phyloP scores from a whole-genome alignment of 106 monocot genomes.

The Hemerocallis citrina region DNA sequence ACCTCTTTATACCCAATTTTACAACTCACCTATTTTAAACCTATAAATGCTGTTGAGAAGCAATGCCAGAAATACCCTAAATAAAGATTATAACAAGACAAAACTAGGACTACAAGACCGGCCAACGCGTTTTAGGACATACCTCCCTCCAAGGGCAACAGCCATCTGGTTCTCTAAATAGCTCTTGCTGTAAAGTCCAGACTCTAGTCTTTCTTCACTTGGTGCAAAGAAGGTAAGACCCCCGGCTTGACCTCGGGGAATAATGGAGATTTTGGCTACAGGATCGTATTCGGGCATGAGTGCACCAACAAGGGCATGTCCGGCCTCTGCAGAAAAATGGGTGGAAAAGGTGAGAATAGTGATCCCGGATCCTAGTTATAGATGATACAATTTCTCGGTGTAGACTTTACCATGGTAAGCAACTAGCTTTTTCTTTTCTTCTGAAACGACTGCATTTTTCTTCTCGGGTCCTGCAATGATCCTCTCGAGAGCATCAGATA shows the following conservation, averaged over 20 bases:
- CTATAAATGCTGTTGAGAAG: too few relatives aligned
- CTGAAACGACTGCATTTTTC: constrained; percentile 98
- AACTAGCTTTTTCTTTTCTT: constrained; percentile 90
- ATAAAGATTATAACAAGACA: too few relatives aligned
- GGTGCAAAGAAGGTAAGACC: constrained; percentile 98
- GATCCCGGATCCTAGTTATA: too few relatives aligned
- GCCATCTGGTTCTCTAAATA: constrained; percentile 99
- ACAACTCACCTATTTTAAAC: too few relatives aligned
- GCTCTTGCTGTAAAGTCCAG: constrained; percentile 92
- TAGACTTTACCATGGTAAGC: constrained; percentile 72
- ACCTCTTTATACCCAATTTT: too few relatives aligned
- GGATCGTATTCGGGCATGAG: constrained; percentile 99
- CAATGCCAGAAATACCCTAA: too few relatives aligned
- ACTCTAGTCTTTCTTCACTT: constrained; percentile 96
- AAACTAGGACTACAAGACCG: too few relatives aligned
- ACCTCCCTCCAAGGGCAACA: constrained; percentile 99
- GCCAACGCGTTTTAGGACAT: constrained; percentile 1
- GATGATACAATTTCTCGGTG: neutral
- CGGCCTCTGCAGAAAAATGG: constrained; percentile 72
- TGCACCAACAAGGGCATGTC: constrained; percentile 96
- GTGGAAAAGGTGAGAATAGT: too few relatives aligned
- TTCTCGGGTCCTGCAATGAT: constrained; percentile 99
- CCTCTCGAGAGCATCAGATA: constrained; percentile 92
- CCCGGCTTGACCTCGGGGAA: constrained; percentile 96
- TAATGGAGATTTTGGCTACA: constrained; percentile 97